phyloP scores from a whole-genome alignment of 148 eudicot genomes.

The Beta vulgaris region DNA sequence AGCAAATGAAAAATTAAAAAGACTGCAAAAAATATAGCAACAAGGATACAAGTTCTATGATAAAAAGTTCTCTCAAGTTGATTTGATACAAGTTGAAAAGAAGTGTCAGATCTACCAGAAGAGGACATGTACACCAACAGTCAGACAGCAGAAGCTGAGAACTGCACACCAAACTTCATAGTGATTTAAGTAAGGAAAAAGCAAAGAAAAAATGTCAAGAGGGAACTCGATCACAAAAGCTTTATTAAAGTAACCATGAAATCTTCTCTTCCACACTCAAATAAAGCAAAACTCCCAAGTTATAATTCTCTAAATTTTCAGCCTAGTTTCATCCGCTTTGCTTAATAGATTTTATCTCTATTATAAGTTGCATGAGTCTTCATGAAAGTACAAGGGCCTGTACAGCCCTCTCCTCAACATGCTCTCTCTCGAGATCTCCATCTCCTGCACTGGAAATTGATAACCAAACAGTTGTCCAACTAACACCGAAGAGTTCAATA shows the following conservation, averaged over 20 bases:
- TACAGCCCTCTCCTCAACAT: neutral
- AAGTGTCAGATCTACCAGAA: conserved; percentile 12
- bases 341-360: neutral
- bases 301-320: neutral
- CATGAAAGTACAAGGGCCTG: neutral
- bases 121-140: conserved; percentile 10
- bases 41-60: neutral
- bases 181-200: neutral
- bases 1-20: conserved; percentile 25
- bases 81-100: conserved; percentile 6
- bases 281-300: neutral
- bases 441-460: neutral
- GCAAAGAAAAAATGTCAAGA: neutral
- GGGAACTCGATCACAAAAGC: neutral
- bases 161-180: conserved; percentile 19
- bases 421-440: neutral
- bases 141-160: conserved; percentile 21
- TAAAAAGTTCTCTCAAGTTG: neutral
- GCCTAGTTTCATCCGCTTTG: neutral
- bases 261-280: neutral
- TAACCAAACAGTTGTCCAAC: neutral
- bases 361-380: neutral
- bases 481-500: neutral
- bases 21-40: neutral
- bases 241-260: neutral